These are phyloP conservation scores for Hansenula lynferdii DNA, from an alignment of 1,139 yeast genomes.

Conservation along the genomic window DNA sequence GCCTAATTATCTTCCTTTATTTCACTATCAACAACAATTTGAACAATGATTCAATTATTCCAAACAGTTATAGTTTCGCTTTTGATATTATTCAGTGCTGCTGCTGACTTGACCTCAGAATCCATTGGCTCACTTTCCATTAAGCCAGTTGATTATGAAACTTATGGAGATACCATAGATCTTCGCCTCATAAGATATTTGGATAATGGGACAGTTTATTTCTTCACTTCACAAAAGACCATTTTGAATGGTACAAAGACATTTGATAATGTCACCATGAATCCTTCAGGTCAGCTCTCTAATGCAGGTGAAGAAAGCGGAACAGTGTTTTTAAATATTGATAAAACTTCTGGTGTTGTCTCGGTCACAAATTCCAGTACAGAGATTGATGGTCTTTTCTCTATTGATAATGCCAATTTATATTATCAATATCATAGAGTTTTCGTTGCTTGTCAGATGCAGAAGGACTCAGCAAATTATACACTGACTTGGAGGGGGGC, in stretches of 20 bases:
- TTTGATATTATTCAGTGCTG: not conserved
- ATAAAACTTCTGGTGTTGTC: constrained; percentile 11
- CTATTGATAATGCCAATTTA: constrained; percentile 5
- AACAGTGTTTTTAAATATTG: constrained; percentile 7
- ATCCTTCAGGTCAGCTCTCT: constrained; percentile 10
- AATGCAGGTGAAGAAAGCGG: too few relatives aligned
- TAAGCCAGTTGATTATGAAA: constrained; percentile 15
- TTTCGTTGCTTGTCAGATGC: constrained; percentile 17
- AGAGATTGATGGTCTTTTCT: constrained; percentile 12
- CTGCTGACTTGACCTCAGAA: not conserved
- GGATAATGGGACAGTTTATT: constrained; percentile 10
- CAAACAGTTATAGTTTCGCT: not conserved
- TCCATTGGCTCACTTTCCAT: constrained; percentile 13
- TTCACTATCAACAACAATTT: too few relatives aligned
- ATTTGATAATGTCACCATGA: constrained; percentile 8
- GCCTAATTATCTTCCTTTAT: too few relatives aligned
- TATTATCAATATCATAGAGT: constrained; percentile 15
- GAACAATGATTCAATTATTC: not conserved
- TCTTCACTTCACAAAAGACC: constrained; percentile 7
- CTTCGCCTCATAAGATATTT: constrained; percentile 10
- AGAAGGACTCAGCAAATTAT: constrained; percentile 5
- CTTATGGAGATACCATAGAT: constrained; percentile 14
- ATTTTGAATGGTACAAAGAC: constrained; percentile 5
- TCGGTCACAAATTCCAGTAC: constrained; percentile 3
- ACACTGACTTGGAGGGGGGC: constrained; percentile 20